Base-by-base conservation (phyloP, 2,329 filamentous ascomycete species). In the Trichophyton benhamiae region DNA sequence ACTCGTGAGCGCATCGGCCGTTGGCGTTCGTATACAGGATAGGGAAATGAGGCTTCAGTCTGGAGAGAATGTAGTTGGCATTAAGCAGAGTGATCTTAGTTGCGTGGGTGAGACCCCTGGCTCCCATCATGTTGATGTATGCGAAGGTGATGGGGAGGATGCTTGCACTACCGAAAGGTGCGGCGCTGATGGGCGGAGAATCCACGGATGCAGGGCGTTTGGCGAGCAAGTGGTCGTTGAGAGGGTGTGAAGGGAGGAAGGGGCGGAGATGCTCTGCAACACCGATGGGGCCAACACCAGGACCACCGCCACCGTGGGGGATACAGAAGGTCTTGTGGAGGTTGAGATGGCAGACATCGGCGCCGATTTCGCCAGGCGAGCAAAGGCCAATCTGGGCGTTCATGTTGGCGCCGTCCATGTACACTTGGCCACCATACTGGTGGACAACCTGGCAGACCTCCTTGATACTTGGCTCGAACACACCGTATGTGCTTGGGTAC, bases 301-400 rank as follows among this genome's bases (percentile, higher is more conserved):
- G 92, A 15, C 92, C 92, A 66, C 92, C 92, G 65, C 92, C 92
- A 61, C 92, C 92, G 75, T 97, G 92, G 55, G 92, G 92, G 69
- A 97, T 97, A 73, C 92, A 97, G 80, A 97, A 97, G 2, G 92
- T 97, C 83, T 97, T 97, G 83, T 97, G 92, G 48, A 97, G 82
- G 76, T 97, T 97, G 63, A 97, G 80, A 78, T 96, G 92, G 82
- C 92, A 97, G 44, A 96, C 91, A 72, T 97, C 92, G 33, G 92
- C 92, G 20, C 92, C 92, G 67, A 97, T 95, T 73, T 95, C 91
- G 44, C 92, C 92, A 1, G 92, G 92, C 0, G 90, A 95, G 78
- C 90, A 96, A 9, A 97, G 82, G 11, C 92, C 92, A 65, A 97
- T 96, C 75, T 97, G 92, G 17, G 92, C 92, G 72, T 96, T 97